phyloP scores from a whole-genome alignment of 2,329 filamentous ascomycete species.

The Ophiostoma quercus region DNA sequence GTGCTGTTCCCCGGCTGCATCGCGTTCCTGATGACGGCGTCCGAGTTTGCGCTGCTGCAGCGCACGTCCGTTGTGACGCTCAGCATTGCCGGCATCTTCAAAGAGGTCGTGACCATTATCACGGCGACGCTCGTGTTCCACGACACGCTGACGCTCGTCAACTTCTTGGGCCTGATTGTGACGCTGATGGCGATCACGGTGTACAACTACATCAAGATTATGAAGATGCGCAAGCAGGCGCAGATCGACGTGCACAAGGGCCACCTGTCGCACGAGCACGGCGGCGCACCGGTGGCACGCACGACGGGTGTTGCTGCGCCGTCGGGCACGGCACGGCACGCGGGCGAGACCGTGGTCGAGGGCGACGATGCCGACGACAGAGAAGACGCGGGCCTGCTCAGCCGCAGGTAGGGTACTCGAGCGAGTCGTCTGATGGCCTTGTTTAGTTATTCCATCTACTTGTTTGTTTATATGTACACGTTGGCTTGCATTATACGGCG shows the following conservation, averaged over 20 bases:
- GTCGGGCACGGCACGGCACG: background rate
- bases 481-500: conserved; percentile 1
- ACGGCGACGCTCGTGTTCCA: conserved; percentile 84
- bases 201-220: conserved; percentile 94
- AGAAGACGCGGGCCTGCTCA: conserved; percentile 11
- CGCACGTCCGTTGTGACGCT: conserved; percentile 93
- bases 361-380: background rate
- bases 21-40: conserved; percentile 93
- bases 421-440: background rate
- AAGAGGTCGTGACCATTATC: conserved; percentile 93
- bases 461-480: background rate
- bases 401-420: background rate
- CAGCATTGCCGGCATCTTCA: conserved; percentile 96
- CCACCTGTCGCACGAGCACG: conserved; percentile 28
- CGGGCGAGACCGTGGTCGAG: background rate
- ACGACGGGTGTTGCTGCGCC: background rate
- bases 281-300: background rate
- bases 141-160: conserved; percentile 80
- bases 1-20: conserved; percentile 85
- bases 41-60: conserved; percentile 90
- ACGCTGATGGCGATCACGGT: conserved; percentile 80
- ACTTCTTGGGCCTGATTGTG: conserved; percentile 78
- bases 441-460: background rate
- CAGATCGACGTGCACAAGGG: conserved; percentile 45
- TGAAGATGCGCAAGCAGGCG: conserved; percentile 78